These are phyloP conservation scores for Penicillium daleae DNA, from an alignment of 495 filamentous ascomycete genomes.

Conservation along the genomic window DNA sequence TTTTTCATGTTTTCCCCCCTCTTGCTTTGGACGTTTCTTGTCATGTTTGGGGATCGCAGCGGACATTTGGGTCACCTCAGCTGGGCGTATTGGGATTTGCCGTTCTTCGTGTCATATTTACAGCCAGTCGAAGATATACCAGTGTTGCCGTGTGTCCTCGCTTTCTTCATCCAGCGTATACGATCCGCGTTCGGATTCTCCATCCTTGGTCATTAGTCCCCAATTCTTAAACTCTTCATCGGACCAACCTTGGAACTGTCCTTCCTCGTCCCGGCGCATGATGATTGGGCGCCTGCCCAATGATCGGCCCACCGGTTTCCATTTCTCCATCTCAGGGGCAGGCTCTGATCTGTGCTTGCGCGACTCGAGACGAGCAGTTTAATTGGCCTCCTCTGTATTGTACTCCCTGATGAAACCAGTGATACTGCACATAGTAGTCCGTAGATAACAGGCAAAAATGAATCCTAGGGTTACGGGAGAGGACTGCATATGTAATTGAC, in stretches of 20 bases:
- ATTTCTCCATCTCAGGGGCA: slow-evolving; percentile 33
- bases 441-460: not conserved
- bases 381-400: not conserved
- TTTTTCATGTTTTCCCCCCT: slow-evolving; percentile 12
- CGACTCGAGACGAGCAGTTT: not conserved
- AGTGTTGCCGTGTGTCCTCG: not conserved
- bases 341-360: slow-evolving; percentile 31
- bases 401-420: not conserved
- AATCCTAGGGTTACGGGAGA: not conserved
- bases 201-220: not conserved
- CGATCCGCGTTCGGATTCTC: not conserved
- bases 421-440: too few relatives aligned
- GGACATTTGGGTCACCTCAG: slow-evolving; percentile 13
- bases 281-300: slow-evolving; percentile 11
- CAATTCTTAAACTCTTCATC: too few relatives aligned
- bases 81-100: slow-evolving; percentile 18
- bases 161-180: not conserved
- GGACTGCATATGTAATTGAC: too few relatives aligned
- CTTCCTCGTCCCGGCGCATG: not conserved
- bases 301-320: slow-evolving; percentile 26
- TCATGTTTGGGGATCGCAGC: not conserved
- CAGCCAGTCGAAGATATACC: not conserved
- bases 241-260: not conserved
- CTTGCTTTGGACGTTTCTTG: slow-evolving; percentile 2
- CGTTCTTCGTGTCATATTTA: not conserved